Base-by-base conservation (phyloP, 306 rosid species). In the Quercus engelmannii region DNA sequence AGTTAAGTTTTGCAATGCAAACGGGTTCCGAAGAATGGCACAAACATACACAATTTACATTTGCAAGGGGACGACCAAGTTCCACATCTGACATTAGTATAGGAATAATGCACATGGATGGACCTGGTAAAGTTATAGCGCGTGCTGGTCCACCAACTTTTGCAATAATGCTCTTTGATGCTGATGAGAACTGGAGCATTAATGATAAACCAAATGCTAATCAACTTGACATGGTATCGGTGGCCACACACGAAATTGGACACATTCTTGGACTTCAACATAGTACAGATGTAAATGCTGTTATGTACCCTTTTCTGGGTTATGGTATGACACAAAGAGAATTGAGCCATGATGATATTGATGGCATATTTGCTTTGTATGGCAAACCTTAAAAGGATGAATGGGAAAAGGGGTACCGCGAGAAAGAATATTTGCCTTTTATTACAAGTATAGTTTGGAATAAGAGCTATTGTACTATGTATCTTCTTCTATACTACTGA, bases 191-290 rank as follows among this genome's bases (percentile, higher is more conserved):
- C 8, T 83, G 82, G 73, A 82, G 79, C 71, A 3, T 23, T 19
- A 0, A 6, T 38, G 46, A 38, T 75, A 28, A 12, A 23, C 71
- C 72, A 6, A 81, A 49, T 0, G 3, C 0, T 0, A 13, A 14
- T 3, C 20, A 68, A 11, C 1, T 0, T 18, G 79, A 77, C 23
- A 6, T 77, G 46, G 14, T 77, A 3, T 55, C 67, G 33, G 80
- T 74, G 38, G 78, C 64, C 3, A 19, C 76, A 10, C 85, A 85
- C 43, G 85, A 85, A 71, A 54, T 81, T 6, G 83, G 87, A 18
- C 85, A 80, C 65, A 19, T 69, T 58, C 74, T 81, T 25, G 82
- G 88, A 15, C 82, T 85, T 52, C 10, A 11, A 11, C 85, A 81
- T 6, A 81, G 83, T 56, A 13, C 26, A 2, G 15, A 56, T 30